A percentile compares a stretch with the other conserved stretches of the same genome.
Evolutionary conservation across 2,329 filamentous ascomycete genomes (phyloP).

Genomic region (Epichloe festucae): DNA sequence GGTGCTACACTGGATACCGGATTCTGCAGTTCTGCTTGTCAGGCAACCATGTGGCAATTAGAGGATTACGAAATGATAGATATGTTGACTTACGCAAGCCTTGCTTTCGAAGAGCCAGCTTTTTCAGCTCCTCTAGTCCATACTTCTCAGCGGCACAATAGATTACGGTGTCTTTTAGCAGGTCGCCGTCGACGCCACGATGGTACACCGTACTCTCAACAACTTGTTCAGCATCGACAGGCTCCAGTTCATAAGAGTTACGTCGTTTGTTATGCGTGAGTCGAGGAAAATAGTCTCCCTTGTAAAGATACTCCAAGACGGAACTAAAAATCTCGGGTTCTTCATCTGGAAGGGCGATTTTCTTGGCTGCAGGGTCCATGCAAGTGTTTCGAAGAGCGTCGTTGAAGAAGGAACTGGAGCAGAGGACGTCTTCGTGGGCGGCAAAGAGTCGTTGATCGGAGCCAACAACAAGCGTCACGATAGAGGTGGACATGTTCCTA

Average conservation of each 20-base stretch:
- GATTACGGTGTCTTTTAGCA: conserved; percentile 81
- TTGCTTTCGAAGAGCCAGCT: conserved; percentile 75
- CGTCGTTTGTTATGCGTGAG: conserved; percentile 70
- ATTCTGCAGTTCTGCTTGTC: conserved; percentile 32
- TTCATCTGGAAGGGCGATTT: conserved; percentile 70
- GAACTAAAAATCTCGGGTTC: conserved; percentile 85
- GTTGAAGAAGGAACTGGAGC: conserved; percentile 63
- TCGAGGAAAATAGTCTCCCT: conserved; percentile 82
- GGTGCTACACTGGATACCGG: conserved; percentile 70
- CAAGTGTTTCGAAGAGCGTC: conserved; percentile 22
- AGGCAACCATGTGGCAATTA: background rate
- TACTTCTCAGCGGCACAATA: conserved; percentile 85
- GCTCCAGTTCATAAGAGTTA: conserved; percentile 73
- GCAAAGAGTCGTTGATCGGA: conserved; percentile 77
- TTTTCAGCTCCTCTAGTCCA: conserved; percentile 71
- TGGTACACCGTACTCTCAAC: conserved; percentile 58
- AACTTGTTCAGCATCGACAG: conserved; percentile 31
- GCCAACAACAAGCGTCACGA: conserved; percentile 73
- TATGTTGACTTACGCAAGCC: conserved; percentile 52
- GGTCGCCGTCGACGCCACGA: conserved; percentile 47
- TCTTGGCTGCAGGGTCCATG: conserved; percentile 36
- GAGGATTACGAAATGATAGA: background rate
- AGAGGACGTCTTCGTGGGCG: conserved; percentile 77
- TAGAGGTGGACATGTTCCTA: conserved; percentile 39
- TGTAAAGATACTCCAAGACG: conserved; percentile 83